Evolutionary conservation across 306 rosid genomes (phyloP).

Genomic region (Cyamopsis tetragonoloba): DNA sequence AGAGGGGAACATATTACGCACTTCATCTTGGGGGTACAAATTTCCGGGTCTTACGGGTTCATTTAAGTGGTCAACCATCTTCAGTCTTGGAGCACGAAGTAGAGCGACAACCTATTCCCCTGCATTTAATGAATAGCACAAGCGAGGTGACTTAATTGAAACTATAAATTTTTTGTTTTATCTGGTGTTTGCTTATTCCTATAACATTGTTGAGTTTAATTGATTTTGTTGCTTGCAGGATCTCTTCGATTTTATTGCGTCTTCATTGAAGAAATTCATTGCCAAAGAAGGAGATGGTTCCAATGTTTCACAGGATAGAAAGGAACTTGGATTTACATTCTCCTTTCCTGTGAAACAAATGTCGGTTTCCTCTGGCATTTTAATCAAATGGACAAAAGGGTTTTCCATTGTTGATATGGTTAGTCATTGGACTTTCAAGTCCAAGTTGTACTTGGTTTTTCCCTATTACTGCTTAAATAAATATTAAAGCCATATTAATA

Average conservation of each 20-base stretch:
- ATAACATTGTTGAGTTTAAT: not conserved
- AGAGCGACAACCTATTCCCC: conserved; percentile 66
- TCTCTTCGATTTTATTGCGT: conserved; percentile 83
- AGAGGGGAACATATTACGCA: conserved; percentile 79
- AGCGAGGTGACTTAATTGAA: conserved; percentile 52
- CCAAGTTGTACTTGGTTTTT: not conserved
- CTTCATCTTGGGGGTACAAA: conserved; percentile 91
- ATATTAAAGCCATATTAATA: not conserved
- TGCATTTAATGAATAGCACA: conserved; percentile 64
- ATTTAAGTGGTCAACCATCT: conserved; percentile 60
- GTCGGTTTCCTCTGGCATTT: conserved; percentile 70
- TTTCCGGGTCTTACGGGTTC: conserved; percentile 80
- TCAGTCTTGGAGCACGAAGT: conserved; percentile 51
- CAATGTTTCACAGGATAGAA: conserved; percentile 40
- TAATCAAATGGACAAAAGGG: conserved; percentile 92
- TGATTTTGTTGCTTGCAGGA: conserved; percentile 49
- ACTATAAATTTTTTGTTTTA: not conserved
- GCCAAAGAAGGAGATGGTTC: conserved; percentile 55
- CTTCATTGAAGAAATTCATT: conserved; percentile 59
- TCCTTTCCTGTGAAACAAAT: conserved; percentile 86
- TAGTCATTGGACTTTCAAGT: conserved; percentile 38
- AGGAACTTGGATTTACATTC: conserved; percentile 90
- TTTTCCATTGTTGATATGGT: conserved; percentile 71
- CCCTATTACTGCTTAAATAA: conserved; percentile 1
- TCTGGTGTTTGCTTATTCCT: not conserved